These are phyloP conservation scores for Poronia punctata DNA, from an alignment of 495 filamentous ascomycete genomes.

Conservation along the genomic window DNA sequence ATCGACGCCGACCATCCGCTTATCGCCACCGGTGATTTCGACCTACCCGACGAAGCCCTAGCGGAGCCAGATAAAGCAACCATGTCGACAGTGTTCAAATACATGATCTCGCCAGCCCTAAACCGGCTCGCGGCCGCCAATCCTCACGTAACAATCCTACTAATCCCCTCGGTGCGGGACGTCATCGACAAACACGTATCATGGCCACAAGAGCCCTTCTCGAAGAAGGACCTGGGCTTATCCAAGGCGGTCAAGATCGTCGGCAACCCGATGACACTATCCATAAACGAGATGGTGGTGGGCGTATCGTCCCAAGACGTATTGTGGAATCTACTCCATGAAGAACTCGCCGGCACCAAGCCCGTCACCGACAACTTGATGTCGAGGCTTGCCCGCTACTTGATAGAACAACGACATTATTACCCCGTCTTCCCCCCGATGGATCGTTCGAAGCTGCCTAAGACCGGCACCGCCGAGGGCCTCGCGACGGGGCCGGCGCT, in stretches of 20 bases:
- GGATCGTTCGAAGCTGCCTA: conserved; percentile 58
- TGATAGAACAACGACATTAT: conserved; percentile 85
- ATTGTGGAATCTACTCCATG: conserved; percentile 67
- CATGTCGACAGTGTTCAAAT: conserved; percentile 73
- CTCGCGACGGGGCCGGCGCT: conserved; percentile 62
- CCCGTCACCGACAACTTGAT: conserved; percentile 52
- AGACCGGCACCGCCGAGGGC: conserved; percentile 49
- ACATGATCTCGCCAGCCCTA: conserved; percentile 63
- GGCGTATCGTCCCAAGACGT: conserved; percentile 78
- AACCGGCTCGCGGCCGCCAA: conserved; percentile 57
- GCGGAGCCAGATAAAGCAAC: conserved; percentile 70
- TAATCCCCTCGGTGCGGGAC: conserved; percentile 85
- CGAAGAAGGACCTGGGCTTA: conserved; percentile 59
- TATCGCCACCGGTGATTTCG: conserved; percentile 83
- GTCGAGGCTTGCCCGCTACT: conserved; percentile 58
- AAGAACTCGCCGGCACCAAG: conserved; percentile 57
- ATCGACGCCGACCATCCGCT: conserved; percentile 86
- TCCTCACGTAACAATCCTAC: conserved; percentile 70
- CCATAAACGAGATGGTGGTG: conserved; percentile 74
- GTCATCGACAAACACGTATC: conserved; percentile 72
- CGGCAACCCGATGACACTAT: conserved; percentile 81
- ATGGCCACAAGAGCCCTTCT: conserved; percentile 82
- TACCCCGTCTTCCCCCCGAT: conserved; percentile 80
- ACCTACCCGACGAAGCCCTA: conserved; percentile 64
- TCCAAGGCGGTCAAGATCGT: conserved; percentile 69